Conservation (phyloP, 2,329 filamentous ascomycete species). For the Alternaria tenuissima region DNA sequence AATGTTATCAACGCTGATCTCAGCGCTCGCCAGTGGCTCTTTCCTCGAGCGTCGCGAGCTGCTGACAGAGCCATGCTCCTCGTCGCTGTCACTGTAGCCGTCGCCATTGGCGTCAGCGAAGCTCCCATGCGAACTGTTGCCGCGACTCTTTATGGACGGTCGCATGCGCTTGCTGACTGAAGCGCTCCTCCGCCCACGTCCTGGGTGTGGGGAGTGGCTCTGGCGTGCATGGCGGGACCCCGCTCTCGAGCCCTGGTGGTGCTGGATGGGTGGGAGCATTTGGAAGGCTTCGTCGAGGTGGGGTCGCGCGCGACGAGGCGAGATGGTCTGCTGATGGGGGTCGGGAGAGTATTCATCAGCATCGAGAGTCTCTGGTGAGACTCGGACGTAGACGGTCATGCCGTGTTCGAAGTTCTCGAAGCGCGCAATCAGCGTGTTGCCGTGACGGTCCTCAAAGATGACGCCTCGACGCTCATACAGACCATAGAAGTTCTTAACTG, state of each 20-base stretch:
- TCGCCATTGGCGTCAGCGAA: conserved; percentile 69
- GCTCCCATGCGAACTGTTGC: conserved; percentile 65
- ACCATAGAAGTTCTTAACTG: conserved; percentile 98
- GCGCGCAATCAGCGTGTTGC: conserved; percentile 89
- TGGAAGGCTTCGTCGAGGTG: conserved; percentile 71
- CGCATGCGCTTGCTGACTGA: conserved; percentile 78
- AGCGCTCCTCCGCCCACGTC: conserved; percentile 76
- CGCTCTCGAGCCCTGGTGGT: conserved; percentile 72
- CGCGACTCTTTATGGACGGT: conserved; percentile 72
- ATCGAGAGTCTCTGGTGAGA: conserved; percentile 68
- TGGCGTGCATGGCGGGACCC: conserved; percentile 74
- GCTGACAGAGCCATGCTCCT: conserved; percentile 75
- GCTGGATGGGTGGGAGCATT: conserved; percentile 67
- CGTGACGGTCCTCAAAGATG: conserved; percentile 91
- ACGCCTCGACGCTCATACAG: conserved; percentile 86
- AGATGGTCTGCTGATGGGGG: conserved; percentile 56
- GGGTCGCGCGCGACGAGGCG: conserved; percentile 62
- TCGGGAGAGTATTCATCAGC: conserved; percentile 58
- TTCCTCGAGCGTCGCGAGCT: conserved; percentile 77
- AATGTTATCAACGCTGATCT: conserved; percentile 98
- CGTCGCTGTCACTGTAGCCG: conserved; percentile 86
- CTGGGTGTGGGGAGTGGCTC: conserved; percentile 76
- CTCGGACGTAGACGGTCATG: conserved; percentile 92
- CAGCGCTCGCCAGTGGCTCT: conserved; percentile 89
- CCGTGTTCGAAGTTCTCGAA: conserved; percentile 95